Evolutionary conservation across 768 basidiomycete genomes (phyloP).

Genomic region (Mycena indigotica): DNA sequence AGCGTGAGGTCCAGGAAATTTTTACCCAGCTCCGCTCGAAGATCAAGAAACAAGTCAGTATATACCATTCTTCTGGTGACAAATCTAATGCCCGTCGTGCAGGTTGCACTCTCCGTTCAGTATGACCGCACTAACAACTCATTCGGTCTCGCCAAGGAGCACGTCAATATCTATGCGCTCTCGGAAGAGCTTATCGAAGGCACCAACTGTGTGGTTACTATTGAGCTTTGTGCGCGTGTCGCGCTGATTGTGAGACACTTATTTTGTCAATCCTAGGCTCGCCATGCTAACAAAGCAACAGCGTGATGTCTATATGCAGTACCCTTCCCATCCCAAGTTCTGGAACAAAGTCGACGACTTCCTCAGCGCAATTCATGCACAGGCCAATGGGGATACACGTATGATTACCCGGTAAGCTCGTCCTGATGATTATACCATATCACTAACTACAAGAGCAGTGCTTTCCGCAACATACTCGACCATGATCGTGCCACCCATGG

Average conservation of each 20-base stretch:
- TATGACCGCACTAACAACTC: not conserved
- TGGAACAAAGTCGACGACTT: not conserved
- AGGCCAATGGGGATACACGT: not conserved
- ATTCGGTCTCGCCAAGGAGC: not conserved
- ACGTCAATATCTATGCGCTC: slow-evolving; percentile 1
- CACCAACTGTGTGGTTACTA: not conserved
- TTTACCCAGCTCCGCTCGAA: slow-evolving; percentile 2
- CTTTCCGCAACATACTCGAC: not conserved
- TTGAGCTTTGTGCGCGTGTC: slow-evolving; percentile 3
- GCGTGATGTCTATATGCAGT: not conserved
- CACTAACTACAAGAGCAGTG: not conserved
- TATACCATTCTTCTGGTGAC: not conserved
- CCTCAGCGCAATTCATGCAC: not conserved
- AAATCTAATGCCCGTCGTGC: not conserved
- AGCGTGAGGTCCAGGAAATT: not conserved
- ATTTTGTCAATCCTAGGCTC: not conserved
- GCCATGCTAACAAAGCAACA: not conserved
- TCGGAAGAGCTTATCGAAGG: not conserved
- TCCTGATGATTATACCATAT: not conserved
- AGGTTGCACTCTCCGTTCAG: not conserved
- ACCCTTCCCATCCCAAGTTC: not conserved
- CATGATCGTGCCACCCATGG: not conserved
- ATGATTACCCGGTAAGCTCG: not conserved
- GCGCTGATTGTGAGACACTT: slow-evolving; percentile 7
- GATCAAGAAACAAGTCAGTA: slow-evolving; percentile 2